A percentile compares a stretch with the other conserved stretches of the same genome.
Conservation (phyloP, 805 yeast genomes). For the Zygotorulaspora danielsina region DNA sequence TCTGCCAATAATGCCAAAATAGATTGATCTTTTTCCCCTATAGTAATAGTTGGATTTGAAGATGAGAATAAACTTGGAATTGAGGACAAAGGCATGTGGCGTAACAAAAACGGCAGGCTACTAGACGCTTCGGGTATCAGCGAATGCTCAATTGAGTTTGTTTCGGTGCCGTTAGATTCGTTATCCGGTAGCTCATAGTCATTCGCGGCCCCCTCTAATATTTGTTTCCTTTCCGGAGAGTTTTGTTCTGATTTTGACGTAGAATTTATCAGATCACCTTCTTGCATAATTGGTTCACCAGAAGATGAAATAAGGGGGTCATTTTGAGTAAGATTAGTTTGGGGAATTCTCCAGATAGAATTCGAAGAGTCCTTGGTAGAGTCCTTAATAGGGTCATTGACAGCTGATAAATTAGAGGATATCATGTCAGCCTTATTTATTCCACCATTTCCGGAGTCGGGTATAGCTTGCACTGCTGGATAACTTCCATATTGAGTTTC, state of each 20-base stretch:
- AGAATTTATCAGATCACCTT: slow-evolving; percentile 4
- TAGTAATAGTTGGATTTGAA: slow-evolving; percentile 22
- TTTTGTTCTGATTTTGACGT: slow-evolving; percentile 2
- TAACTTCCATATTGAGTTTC: slow-evolving; percentile 20
- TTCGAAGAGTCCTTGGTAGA: slow-evolving; percentile 21
- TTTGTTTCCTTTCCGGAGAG: neutral
- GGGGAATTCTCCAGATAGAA: slow-evolving; percentile 29
- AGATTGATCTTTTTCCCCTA: slow-evolving; percentile 16
- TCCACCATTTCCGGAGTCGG: slow-evolving; percentile 18
- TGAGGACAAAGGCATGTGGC: slow-evolving; percentile 58
- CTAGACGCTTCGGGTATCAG: slow-evolving; percentile 40
- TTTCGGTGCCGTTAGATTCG: slow-evolving; percentile 19
- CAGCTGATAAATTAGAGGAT: slow-evolving; percentile 6
- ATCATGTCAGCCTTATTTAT: slow-evolving; percentile 11
- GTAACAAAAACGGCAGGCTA: slow-evolving; percentile 61
- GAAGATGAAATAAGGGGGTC: slow-evolving; percentile 15
- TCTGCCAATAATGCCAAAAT: slow-evolving; percentile 31
- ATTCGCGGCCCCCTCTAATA: neutral
- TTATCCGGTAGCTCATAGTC: slow-evolving; percentile 13
- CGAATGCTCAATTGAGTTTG: slow-evolving; percentile 15
- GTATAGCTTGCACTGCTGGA: slow-evolving; percentile 13
- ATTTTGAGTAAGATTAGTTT: slow-evolving; percentile 16
- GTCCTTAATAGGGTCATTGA: slow-evolving; percentile 20
- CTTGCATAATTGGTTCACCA: slow-evolving; percentile 3
- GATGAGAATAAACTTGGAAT: slow-evolving; percentile 50